Evolutionary conservation across 1,284 basidiomycete species (phyloP), one percentile per base, ranked within the genome.

Genomic region (Amylostereum chailletii): DNA sequence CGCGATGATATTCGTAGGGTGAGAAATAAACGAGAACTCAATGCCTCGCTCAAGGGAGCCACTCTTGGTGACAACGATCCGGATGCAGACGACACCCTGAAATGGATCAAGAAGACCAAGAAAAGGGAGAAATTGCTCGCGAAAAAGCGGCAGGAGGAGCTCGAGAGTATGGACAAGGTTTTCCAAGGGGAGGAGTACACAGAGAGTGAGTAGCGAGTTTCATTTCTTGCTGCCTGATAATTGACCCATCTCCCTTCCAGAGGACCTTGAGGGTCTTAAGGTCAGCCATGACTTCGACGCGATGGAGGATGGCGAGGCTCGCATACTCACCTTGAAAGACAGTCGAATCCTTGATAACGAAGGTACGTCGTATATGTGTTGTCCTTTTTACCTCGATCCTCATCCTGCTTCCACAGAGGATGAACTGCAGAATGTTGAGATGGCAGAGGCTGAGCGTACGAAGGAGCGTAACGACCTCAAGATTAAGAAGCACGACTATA

Each of bases 321-420:
- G 86, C 54, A 90, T 99, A 70, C 83, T 99, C 57, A 99, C 96
- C 1, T 74, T 99, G 60, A 94, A 95, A 77, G 96, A 99, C 64
- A 87, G 85, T 59, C 82, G 89, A 36, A 88, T 99, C 49, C 83
- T 99, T 33, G 94, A 91, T 59, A 89, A 90, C 53, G 94, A 96
- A 75, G 92, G 91, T 85, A 59, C 52, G 19, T 19, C 19, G 71
- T 56, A 9, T 30, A 8, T 19, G 29, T 34, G 34, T 36, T 44
- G 41, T 51, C 26, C 11, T 11, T 49, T 37, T n/a, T 34, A 26
- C 33, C 10, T 10, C 10, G 6, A 10, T 11, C 2, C 42, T 43
- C 29, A 9, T 34, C 55, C 4, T 32, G 3, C 43, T 38, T 43
- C 19, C 49, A 19, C 64, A 90, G 96, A 99, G 83, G 96, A 99